Base-by-base conservation (phyloP, 192 early-diverging fungal species). In the Jimgerdemannia lactiflua region DNA sequence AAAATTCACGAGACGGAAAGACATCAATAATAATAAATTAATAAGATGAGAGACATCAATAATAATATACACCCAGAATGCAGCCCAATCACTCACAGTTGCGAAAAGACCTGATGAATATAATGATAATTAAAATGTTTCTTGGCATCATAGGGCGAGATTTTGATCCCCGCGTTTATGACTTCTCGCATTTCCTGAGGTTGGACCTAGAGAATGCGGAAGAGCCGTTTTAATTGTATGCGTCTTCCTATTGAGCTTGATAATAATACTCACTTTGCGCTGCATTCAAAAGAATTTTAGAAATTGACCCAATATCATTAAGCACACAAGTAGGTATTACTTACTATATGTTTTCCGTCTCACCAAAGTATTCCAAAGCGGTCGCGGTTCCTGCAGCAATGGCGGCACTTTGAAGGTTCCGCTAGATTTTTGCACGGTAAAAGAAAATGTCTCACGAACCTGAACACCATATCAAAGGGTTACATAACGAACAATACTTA, bases 91-190 rank as follows among this genome's bases (percentile, higher is more conserved):
- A 71, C 70, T 71, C 39, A 71, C 70, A 74, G 64, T 70, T 70
- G 73, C 18, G 4, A 74, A 74, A 74, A 74, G 19, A 74, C 74
- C 39, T 75, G 74, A 70, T 75, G 74, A 3, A 75, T 42, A 71
- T 69, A 70, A 14, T 43, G 42, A 75, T 39, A 43, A 19, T 75
- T 67, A 70, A 71, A 75, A 43, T 75, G 67, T 75, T 75, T 54
- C 63, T 39, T 75, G 20, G 74, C 1, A 67, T 75, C 65, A 67
- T 67, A 75, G 11, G 74, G 42, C 4, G 68, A 71, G 43, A 75
- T 75, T 43, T 75, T 75, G 0, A 75, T 71, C 7, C 74, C 74
- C 3, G 67, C 42, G 39, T 75, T 75, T 29, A 75, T 11, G 17
- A 75, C 67, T 75, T 70, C 43, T 43, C 74, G 67, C 73, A 74